Base-by-base conservation (phyloP, 257 asterid genomes). In the Cynanchum wilfordii region DNA sequence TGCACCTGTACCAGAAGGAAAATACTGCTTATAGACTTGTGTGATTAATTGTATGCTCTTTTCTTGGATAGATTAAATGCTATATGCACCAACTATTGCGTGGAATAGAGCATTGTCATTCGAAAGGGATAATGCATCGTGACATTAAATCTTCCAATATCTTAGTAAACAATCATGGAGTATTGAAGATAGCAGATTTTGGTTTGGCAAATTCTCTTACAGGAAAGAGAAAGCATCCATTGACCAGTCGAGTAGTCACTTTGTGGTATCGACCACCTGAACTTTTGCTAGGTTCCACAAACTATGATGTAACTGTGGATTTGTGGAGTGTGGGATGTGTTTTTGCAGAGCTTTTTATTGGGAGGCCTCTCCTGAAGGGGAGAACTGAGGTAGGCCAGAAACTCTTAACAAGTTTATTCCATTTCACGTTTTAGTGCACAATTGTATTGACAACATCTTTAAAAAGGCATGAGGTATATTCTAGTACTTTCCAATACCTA, bases 181-280 rank as follows among this genome's bases (percentile, higher is more conserved):
- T 83, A 59, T 74, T 95, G 78, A 95, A 95, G 79, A 86, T 95
- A 9, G 97, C 85, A 27, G 99, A 95, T 85, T 95, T 95, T 51
- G 99, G 99, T 36, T 92, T 95, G 3, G 97, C 98, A 5, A 92
- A 92, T 71, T 90, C 83, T 62, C 5, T 84, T 69, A 84, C 73
- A 50, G 83, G 89, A 7, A 83, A 81, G 85, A 81, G 67, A 77
- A 85, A 78, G 70, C 91, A 85, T 65, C 88, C 88, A 0, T 50
- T 92, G 75, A 95, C 99, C 29, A 90, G 96, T 71, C 95, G 97
- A 6, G 99, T 95, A 74, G 97, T 95, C 68, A 95, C 99, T 4
- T 72, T 95, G 67, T 95, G 99, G 99, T 95, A 92, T 78, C 95
- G 98, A 10, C 98, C 99, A 1, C 99, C 99, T 16, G 99, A 95